These are phyloP conservation scores for Theobroma grandiflorum DNA, from an alignment of 441 rosid genomes.

Conservation along the genomic window DNA sequence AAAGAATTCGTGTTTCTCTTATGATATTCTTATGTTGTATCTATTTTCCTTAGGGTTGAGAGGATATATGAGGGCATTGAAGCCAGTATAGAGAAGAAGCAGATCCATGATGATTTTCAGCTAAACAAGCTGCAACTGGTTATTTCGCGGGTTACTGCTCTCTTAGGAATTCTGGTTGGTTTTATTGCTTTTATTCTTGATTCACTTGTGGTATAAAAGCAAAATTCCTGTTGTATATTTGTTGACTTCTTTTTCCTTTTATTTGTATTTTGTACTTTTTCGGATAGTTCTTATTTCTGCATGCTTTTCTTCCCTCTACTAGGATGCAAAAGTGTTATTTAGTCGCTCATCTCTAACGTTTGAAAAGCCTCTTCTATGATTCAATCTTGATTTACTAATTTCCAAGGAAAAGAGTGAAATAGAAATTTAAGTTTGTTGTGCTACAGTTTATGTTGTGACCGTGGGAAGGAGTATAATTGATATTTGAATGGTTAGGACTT, in stretches of 20 bases:
- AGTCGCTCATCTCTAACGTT: too few relatives aligned
- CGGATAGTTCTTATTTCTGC: neutral
- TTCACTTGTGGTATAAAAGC: constrained; percentile 2
- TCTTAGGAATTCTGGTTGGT: constrained; percentile 92
- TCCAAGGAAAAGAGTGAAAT: neutral
- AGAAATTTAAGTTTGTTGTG: neutral
- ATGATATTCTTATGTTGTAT: constrained; percentile 32
- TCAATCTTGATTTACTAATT: neutral
- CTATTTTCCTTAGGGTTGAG: constrained; percentile 78
- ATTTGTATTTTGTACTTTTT: neutral
- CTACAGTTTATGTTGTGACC: neutral
- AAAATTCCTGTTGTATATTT: neutral
- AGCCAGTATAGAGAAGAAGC: constrained; percentile 54
- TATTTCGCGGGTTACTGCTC: constrained; percentile 82
- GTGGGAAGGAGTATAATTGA: neutral
- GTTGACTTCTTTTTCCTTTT: neutral
- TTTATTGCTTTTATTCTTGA: neutral
- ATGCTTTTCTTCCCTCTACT: neutral
- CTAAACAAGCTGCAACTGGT: constrained; percentile 80
- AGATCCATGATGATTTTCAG: constrained; percentile 66
- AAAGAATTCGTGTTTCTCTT: neutral
- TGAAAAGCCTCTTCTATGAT: neutral
- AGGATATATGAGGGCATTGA: constrained; percentile 77
- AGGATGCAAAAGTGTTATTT: neutral
- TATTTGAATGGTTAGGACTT: neutral